Percentiles rank a stretch among this genome's conserved stretches.
Conservation (phyloP, 352 stramenopile species). For the Globisporangium spiculum region DNA sequence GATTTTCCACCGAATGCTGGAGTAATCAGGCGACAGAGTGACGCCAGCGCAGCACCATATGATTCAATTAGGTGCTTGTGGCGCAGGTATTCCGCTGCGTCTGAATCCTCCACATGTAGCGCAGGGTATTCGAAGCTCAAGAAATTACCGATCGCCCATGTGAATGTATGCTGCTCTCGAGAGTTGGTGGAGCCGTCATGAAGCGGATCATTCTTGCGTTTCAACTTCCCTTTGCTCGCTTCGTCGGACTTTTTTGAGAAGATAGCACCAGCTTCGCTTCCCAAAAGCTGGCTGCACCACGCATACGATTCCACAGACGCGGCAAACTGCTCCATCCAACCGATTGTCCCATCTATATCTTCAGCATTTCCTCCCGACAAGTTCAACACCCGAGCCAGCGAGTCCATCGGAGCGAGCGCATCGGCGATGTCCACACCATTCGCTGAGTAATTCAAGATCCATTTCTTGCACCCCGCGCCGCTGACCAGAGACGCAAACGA, state of each 20-base stretch:
- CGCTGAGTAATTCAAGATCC: conserved; percentile 45
- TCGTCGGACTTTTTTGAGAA: conserved; percentile 9
- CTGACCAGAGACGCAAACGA: conserved; percentile 43
- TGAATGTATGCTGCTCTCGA: conserved; percentile 22
- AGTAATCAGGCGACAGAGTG: conserved; percentile 14
- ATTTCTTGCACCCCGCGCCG: conserved; percentile 38
- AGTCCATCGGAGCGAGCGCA: conserved; percentile 46
- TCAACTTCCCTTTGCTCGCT: conserved; percentile 19
- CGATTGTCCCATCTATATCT: conserved; percentile 22
- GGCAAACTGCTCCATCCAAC: conserved; percentile 66
- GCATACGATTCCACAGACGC: conserved; percentile 55
- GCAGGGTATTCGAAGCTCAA: conserved; percentile 25
- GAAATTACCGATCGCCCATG: conserved; percentile 38
- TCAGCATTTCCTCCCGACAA: neutral
- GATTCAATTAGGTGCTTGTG: conserved; percentile 16
- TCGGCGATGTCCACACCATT: conserved; percentile 16
- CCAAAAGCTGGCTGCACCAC: conserved; percentile 54
- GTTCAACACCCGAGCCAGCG: conserved; percentile 29
- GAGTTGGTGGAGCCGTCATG: neutral
- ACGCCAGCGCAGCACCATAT: conserved; percentile 14
- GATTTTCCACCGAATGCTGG: neutral
- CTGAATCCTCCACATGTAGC: neutral
- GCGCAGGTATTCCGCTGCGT: neutral
- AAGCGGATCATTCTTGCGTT: conserved; percentile 30
- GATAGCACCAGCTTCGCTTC: conserved; percentile 23